Evolutionary conservation across 805 yeast species (phyloP).

Genomic region (Scheffersomyces amazonensis): DNA sequence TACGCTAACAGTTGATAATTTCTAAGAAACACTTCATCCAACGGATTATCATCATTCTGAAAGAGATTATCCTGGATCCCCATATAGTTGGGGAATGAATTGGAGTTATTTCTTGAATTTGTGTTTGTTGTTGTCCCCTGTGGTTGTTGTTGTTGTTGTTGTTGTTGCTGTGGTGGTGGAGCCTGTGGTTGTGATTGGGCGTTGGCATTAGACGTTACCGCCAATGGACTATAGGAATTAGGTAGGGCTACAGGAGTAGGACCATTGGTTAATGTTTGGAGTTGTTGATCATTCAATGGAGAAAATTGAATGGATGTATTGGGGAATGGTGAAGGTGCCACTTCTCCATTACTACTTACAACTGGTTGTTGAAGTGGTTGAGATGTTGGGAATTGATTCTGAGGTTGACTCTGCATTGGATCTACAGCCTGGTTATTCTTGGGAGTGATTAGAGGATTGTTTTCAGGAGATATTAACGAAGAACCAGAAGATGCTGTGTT

Average conservation of each 20-base stretch:
- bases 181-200: not conserved
- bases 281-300: not conserved
- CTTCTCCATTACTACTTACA: not conserved
- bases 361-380: not conserved
- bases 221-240: not conserved
- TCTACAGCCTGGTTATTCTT: too few species aligned
- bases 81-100: not conserved
- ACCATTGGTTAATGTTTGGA: not conserved
- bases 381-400: constrained; percentile 1
- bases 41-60: constrained; percentile 34
- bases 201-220: not conserved
- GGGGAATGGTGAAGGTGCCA: not conserved
- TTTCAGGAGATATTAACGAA: not conserved
- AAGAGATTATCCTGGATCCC: constrained; percentile 38
- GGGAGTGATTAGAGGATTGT: not conserved
- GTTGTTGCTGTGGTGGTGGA: constrained; percentile 3
- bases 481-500: constrained; percentile 11
- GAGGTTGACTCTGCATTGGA: too few species aligned
- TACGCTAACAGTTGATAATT: constrained; percentile 2
- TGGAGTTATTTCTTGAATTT: not conserved
- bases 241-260: not conserved
- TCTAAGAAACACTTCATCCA: constrained; percentile 31
- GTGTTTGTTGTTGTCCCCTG: not conserved
- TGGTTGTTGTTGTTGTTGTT: constrained; percentile 2
- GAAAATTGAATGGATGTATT: not conserved